Evolutionary conservation across 176 grass and related monocot genomes (phyloP), one percentile per base, ranked within the genome.

Genomic region (Oryza nivara): DNA sequence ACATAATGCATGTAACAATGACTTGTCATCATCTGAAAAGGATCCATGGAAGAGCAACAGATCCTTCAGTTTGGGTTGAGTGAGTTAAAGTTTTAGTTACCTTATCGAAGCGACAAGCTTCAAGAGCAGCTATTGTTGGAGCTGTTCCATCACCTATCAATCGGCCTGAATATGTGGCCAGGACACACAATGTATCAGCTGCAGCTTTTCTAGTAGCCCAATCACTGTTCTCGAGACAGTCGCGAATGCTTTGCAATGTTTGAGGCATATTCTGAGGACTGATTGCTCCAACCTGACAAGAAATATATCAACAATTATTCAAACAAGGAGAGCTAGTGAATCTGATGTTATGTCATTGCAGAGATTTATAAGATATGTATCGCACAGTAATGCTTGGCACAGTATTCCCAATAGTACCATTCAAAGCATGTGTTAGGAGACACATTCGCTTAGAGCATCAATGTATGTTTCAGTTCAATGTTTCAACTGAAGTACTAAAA

Each of bases 41-140:
- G 83, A 77, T 76, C 1, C 26, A 82, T 75, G 66, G 54, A 86
- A 54, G 68, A 75, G 44, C 8, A 65, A 74, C 5, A 70, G 11
- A 73, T 49, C 63, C 40, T 41, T 32, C 25, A 75, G 58, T 40
- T 26, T 68, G 45, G 67, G 72, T 67, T 25, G 23, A 69, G 47
- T 2, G 0, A 44, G 32, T n/a, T 41, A 44, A 79, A 35, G 63
- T 46, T 14, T 71, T 75, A 70, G 67, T 83, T 87, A 99, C 96
- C 96, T 99, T 99, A 81, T 99, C 96, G 90, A 99, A 99, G 83
- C 96, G 96, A 68, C 96, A 96, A 65, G 90, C 90, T 76, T 99
- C 96, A 0, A 99, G 93, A 75, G 88, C 89, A 76, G 90, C 76
- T 67, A 99, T 88, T 11, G 91, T 99, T 52, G 91, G 82, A 78